Conservation (phyloP, 2,329 filamentous ascomycete genomes). For the Colletotrichum neosansevieriae region DNA sequence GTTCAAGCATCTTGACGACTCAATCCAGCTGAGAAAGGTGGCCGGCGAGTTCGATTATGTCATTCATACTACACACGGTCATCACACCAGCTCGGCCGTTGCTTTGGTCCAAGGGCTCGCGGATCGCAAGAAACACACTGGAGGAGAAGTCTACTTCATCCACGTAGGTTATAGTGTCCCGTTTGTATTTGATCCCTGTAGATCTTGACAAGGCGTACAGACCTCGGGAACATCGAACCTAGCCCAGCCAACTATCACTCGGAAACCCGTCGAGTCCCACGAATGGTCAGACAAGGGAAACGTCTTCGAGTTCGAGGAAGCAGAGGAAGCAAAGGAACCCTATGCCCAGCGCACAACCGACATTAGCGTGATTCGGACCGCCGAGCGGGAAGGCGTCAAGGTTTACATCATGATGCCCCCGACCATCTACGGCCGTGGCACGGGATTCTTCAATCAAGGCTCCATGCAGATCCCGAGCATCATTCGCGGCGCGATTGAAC, state of each 20-base stretch:
- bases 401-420: slow-evolving; percentile 60
- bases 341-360: slow-evolving; percentile 60
- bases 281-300: slow-evolving; percentile 58
- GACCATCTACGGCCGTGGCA: slow-evolving; percentile 60
- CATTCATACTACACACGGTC: slow-evolving; percentile 57
- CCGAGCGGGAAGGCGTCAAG: slow-evolving; percentile 54
- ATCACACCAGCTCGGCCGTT: slow-evolving; percentile 51
- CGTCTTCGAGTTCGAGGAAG: slow-evolving; percentile 55
- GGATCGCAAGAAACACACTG: slow-evolving; percentile 50
- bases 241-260: slow-evolving; percentile 54
- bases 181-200: too few relatives aligned
- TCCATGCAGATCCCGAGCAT: slow-evolving; percentile 55
- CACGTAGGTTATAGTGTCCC: slow-evolving; percentile 46
- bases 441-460: slow-evolving; percentile 54
- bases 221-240: slow-evolving; percentile 59
- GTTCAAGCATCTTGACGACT: slow-evolving; percentile 42
- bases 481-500: slow-evolving; percentile 47
- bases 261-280: slow-evolving; percentile 44
- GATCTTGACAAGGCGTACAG: slow-evolving; percentile 35
- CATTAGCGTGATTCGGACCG: slow-evolving; percentile 55
- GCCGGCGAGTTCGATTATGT: slow-evolving; percentile 51
- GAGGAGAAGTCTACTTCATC: slow-evolving; percentile 52
- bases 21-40: slow-evolving; percentile 38
- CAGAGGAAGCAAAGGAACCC: slow-evolving; percentile 49
- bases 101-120: slow-evolving; percentile 58